Conservation (phyloP, 805 yeast species). For the Sungouiella thailandica region DNA sequence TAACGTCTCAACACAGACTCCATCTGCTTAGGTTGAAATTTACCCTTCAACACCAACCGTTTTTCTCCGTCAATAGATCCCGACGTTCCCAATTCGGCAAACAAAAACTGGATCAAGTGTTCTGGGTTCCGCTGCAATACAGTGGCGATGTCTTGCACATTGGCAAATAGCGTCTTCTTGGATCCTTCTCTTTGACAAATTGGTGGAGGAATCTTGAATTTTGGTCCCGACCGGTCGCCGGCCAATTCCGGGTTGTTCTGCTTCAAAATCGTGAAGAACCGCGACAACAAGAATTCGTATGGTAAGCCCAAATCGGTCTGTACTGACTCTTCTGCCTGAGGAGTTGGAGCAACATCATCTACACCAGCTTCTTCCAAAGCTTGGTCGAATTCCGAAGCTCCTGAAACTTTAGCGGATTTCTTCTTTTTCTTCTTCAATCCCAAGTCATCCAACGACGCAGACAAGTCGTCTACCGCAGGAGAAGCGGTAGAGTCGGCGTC, state of each 20-base stretch:
- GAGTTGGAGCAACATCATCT: conserved; percentile 36
- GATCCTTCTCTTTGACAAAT: conserved; percentile 94
- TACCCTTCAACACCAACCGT: conserved; percentile 95
- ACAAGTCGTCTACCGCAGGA: conserved; percentile 27
- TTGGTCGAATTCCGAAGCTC: conserved; percentile 78
- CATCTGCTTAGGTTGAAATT: conserved; percentile 95
- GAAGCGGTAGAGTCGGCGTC: conserved; percentile 16
- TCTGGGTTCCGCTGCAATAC: conserved; percentile 96
- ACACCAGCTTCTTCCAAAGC: conserved; percentile 89
- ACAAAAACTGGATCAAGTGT: conserved; percentile 92
- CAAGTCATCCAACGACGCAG: conserved; percentile 36
- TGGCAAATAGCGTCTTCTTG: conserved; percentile 93
- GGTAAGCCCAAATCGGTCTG: conserved; percentile 53
- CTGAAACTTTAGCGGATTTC: conserved; percentile 51
- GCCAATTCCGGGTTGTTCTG: conserved; percentile 97
- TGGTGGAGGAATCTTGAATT: conserved; percentile 97
- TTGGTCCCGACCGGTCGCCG: conserved; percentile 88
- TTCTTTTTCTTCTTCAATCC: conserved; percentile 72
- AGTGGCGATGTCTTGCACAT: conserved; percentile 90
- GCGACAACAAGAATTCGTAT: conserved; percentile 69
- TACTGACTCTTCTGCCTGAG: conserved; percentile 22
- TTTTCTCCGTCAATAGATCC: conserved; percentile 98
- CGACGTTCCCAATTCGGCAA: conserved; percentile 98
- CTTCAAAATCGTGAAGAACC: conserved; percentile 83
- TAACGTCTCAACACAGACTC: conserved; percentile 95